Percentiles rank a stretch among this genome's conserved stretches.
Conservation (phyloP, 345 rosid species). For the Clausena lansium region DNA sequence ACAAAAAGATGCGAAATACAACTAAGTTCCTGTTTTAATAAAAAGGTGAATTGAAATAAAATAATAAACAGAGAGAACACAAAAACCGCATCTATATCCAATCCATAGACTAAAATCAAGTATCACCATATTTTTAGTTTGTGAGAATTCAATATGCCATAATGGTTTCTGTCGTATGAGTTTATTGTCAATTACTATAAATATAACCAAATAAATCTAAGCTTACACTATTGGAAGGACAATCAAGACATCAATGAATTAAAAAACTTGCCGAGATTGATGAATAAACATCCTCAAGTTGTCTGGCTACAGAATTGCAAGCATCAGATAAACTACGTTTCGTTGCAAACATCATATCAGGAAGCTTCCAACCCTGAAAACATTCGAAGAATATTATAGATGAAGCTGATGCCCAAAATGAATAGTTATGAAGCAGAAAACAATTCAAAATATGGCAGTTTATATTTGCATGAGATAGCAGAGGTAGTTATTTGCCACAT, state of each 20-base stretch:
- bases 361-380: constrained; percentile 89
- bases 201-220: background rate
- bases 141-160: background rate
- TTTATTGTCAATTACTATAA: background rate
- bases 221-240: background rate
- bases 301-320: constrained; percentile 63
- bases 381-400: constrained; percentile 3
- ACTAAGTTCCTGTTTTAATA: background rate
- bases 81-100: background rate
- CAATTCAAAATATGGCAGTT: background rate
- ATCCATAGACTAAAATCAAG: background rate
- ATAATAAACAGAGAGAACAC: background rate
- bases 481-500: background rate
- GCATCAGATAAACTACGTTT: constrained; percentile 88
- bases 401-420: constrained; percentile 2
- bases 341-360: constrained; percentile 94
- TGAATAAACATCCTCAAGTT: constrained; percentile 70
- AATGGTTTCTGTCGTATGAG: too few species aligned
- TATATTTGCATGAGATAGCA: background rate
- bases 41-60: background rate
- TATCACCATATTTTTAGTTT: background rate
- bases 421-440: constrained; percentile 5
- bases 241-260: constrained; percentile 1
- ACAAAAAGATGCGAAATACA: background rate
- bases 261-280: constrained; percentile 59